Base-by-base conservation (phyloP, 306 rosid genomes). In the Herpetospermum pedunculosum region DNA sequence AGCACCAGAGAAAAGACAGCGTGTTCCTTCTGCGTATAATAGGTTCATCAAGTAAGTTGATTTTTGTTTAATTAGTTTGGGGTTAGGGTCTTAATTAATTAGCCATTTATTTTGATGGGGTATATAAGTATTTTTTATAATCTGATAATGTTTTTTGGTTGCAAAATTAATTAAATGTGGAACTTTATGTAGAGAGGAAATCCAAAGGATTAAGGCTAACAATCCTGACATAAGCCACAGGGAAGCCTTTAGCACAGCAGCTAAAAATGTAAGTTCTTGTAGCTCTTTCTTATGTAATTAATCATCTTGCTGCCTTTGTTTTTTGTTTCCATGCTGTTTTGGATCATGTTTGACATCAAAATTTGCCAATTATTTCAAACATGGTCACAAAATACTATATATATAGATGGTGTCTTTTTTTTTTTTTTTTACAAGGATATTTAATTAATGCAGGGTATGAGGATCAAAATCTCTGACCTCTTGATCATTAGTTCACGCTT, bases 11-110 rank as follows among this genome's bases (percentile, higher is more conserved):
- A 94, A 94, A 84, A 88, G 97, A 82, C 99, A 88, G 12, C 92
- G 99, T 18, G 96, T 94, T 83, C 99, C 99, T 55, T 94, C 99
- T 4, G 98, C 98, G n/a, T 93, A 93, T 80, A 93, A 93, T 65
- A 83, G 92, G 63, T 93, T 93, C 85, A 93, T 94, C 40, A 94
- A 91, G 99, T 94, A 86, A 86, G 99, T 84, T 59, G 37, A 55
- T 21, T 2, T 43, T 57, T 30, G 21, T 5, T 64, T 11, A 10
- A 12, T 38, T 21, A 40, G 6, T 67, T 29, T 12, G 35, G 16
- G 19, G 5, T 21, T 12, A 0, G 53, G 3, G 53, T 11, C n/a
- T n/a, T n/a, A n/a, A 5, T 64, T 64, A 64, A 37, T 64, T 30
- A 30, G 6, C 70, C 28, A 18, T 19, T 49, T 25, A 49, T 49